Conservation (phyloP, 2,329 filamentous ascomycete genomes). For the Diaporthe sp. region DNA sequence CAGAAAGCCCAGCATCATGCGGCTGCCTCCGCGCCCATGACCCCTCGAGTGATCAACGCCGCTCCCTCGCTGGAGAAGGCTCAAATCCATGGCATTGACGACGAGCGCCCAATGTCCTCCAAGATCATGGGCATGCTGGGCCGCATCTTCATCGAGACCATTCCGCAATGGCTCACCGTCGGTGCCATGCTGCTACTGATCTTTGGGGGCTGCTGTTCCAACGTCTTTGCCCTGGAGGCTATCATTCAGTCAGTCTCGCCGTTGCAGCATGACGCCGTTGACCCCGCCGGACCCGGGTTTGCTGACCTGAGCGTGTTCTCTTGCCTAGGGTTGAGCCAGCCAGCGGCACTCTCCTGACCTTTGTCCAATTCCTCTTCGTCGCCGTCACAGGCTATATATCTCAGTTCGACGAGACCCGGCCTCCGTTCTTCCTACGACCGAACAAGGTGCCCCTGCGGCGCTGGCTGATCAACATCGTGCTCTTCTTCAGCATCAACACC, state of each 20-base stretch:
- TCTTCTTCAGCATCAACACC: conserved; percentile 95
- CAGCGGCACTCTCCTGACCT: conserved; percentile 88
- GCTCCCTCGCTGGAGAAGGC: conserved; percentile 68
- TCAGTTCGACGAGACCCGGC: conserved; percentile 77
- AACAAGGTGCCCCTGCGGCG: conserved; percentile 86
- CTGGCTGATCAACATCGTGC: conserved; percentile 89
- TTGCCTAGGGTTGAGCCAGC: conserved; percentile 80
- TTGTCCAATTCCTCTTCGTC: conserved; percentile 90
- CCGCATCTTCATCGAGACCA: conserved; percentile 69
- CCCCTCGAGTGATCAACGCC: conserved; percentile 67
- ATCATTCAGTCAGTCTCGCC: conserved; percentile 85
- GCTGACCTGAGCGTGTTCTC: conserved; percentile 43
- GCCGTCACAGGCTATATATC: conserved; percentile 82
- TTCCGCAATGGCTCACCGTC: conserved; percentile 74
- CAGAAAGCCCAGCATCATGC: conserved; percentile 60
- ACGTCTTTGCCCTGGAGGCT: conserved; percentile 96
- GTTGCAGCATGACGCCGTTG: background rate
- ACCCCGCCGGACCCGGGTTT: conserved; percentile 26
- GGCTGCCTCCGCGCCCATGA: conserved; percentile 55
- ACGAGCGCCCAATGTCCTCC: conserved; percentile 64
- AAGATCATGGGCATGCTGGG: conserved; percentile 65
- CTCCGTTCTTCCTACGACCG: conserved; percentile 79
- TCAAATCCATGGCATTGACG: conserved; percentile 68
- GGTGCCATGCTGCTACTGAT: conserved; percentile 84
- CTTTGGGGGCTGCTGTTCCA: conserved; percentile 78